Base-by-base conservation (phyloP, 2,329 filamentous ascomycete genomes). In the Plenodomus biglobosus region DNA sequence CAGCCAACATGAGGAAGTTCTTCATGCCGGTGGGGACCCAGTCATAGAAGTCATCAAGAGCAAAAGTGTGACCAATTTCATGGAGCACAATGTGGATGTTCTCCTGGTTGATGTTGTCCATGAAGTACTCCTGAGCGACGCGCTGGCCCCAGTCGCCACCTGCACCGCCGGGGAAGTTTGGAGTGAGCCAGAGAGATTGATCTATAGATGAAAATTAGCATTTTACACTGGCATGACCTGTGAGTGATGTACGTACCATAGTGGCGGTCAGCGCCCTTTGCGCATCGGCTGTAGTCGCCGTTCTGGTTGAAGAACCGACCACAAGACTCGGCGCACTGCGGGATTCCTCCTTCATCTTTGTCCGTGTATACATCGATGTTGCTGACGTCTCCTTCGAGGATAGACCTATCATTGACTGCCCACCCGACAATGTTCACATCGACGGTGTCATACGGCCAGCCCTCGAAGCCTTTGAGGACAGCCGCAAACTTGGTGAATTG, bases 71-170 rank as follows among this genome's bases (percentile, higher is more conserved):
- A 32, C 75, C 74, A 48, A 62, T 21, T 59, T 78, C 76, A 49
- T 78, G 76, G n/a, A 75, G 69, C 7, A 76, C 69, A 40, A 79
- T 78, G 52, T 78, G 75, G 24, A 75, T 66, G 52, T 73, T 70
- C 6, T 70, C 66, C 8, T 62, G 45, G 16, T 69, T 62, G 1
- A 78, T 42, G 11, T 64, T 62, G 17, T 63, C 42, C 61, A 78
- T 64, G 52, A 77, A 76, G 57, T 76, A 77, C 50, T 77, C 75
- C 7, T 64, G 66, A 1, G 71, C 75, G 18, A 78, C 64, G 3
- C 74, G 62, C 56, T 78, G 74, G n/a, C 76, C 75, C 76, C 76
- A 78, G 46, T 78, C 75, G 38, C 75, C 75, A 39, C 76, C 76
- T 1, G 74, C 69, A 47, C 76, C 76, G 21, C 76, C 76, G 2